These are phyloP conservation scores for Stemphylium vesicarium DNA, from an alignment of 2,329 filamentous ascomycete species.

Conservation along the genomic window DNA sequence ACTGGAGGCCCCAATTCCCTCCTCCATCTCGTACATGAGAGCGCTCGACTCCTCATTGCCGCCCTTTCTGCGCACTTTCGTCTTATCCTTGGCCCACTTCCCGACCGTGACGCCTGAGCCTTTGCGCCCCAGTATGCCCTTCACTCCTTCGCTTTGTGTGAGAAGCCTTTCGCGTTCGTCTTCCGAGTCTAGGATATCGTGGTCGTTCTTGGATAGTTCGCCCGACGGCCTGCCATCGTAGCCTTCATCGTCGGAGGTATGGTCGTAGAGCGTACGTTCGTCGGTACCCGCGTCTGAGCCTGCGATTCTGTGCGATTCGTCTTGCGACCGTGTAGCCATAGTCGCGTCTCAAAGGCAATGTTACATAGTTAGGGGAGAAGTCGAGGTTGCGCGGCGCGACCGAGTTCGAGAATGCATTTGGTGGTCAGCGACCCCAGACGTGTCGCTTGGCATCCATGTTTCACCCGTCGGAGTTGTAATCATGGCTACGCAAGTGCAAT, in stretches of 20 bases:
- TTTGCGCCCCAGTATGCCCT: conserved; percentile 36
- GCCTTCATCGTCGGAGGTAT: conserved; percentile 39
- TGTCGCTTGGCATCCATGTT: conserved; percentile 15
- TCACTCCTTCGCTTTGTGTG: conserved; percentile 33
- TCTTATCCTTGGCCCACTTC: conserved; percentile 31
- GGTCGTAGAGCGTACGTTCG: conserved; percentile 42
- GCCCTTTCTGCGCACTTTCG: conserved; percentile 50
- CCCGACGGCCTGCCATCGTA: conserved; percentile 43
- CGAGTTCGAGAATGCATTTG: conserved; percentile 5
- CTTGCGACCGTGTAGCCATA: conserved; percentile 32
- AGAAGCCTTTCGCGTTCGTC: conserved; percentile 55
- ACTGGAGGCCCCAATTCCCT: conserved; percentile 71
- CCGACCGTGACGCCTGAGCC: conserved; percentile 40
- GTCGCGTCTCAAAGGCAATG: conserved; percentile 2
- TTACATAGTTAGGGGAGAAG: conserved; percentile 21
- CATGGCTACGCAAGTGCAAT: not conserved
- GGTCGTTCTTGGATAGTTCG: conserved; percentile 46
- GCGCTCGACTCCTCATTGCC: conserved; percentile 71
- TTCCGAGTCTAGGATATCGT: conserved; percentile 53
- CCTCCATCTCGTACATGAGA: conserved; percentile 91
- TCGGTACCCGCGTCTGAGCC: conserved; percentile 36
- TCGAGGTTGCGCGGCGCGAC: conserved; percentile 10
- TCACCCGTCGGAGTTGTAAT: conserved; percentile 4
- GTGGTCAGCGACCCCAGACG: conserved; percentile 16
- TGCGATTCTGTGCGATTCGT: conserved; percentile 17